Evolutionary conservation across 441 rosid species (phyloP), one percentile per base, ranked within the genome.

Genomic region (Gossypium schwendimanii): DNA sequence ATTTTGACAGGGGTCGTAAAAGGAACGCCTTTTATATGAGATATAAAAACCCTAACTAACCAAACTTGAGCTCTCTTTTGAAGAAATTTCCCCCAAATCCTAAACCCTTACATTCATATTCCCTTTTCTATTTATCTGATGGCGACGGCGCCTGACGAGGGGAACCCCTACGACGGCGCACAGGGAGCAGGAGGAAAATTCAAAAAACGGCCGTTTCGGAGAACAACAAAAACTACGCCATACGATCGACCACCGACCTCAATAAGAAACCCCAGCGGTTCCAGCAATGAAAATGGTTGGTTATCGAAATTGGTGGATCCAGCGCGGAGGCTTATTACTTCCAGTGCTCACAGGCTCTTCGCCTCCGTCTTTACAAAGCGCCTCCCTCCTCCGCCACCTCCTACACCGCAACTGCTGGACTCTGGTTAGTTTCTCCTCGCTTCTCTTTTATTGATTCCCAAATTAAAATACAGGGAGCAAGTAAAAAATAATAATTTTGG

Each of bases 261-360:
- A 2, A 68, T 75, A 33, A 78, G 91, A 61, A 89, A 83, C 78
- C 55, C 89, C 33, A 71, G 73, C 79, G 52, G 53, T 69, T 75
- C 72, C 26, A 63, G 69, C 57, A 63, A 74, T 70, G 31, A 59
- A 50, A 78, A 81, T 74, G 89, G 94, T 6, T 95, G 98, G 99
- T 45, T 95, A 26, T 85, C 98, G 75, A 95, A 87, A 82, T 53
- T 95, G 69, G 89, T 93, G 79, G 95, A 93, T 88, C 99, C 98
- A 70, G 97, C 97, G 17, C 98, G 89, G 74, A 75, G 88, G 72
- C 86, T 95, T 66, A 84, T 95, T 74, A 69, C 89, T 44, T 84
- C 89, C 7, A 75, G 94, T 71, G 99, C 99, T 62, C 87, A 89
- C 69, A 83, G 77, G 75, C 88, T 95, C 11, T 93, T 89, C 65